phyloP scores from a whole-genome alignment of 2,329 filamentous ascomycete genomes.

The Colletotrichum sp. region DNA sequence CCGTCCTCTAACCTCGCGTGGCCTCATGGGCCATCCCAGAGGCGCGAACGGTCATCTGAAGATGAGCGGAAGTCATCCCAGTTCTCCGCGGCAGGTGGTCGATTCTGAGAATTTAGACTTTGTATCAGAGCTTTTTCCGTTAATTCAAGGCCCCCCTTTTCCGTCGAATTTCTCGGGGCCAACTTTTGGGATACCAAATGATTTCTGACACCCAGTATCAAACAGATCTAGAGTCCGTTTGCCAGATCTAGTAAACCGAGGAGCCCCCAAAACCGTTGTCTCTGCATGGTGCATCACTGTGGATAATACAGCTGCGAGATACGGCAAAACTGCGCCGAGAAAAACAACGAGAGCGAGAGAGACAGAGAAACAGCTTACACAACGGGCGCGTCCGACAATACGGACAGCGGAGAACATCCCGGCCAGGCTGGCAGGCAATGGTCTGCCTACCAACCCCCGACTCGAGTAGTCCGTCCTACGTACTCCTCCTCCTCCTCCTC shows the following conservation, averaged over 20 bases:
- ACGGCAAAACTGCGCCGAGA: not conserved
- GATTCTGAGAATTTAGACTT: slow-evolving; percentile 6
- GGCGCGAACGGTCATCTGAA: not conserved
- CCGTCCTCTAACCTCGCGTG: not conserved
- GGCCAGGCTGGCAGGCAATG: not conserved
- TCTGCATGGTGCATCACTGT: not conserved
- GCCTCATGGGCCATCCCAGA: not conserved
- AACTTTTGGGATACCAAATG: not conserved
- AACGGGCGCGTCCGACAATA: not conserved
- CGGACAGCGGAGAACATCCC: not conserved
- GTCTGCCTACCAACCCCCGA: not conserved
- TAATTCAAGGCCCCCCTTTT: not conserved
- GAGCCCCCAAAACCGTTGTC: not conserved
- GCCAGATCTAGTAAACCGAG: not conserved
- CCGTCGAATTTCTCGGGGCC: not conserved
- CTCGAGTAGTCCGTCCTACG: not conserved
- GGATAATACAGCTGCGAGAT: not conserved
- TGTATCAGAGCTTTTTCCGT: slow-evolving; percentile 11
- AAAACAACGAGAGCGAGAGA: not conserved
- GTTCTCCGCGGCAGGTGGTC: not conserved
- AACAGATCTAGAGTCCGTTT: not conserved
- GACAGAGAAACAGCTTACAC: not conserved
- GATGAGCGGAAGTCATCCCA: not conserved
- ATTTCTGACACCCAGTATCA: not conserved
- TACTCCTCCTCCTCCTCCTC: not conserved